phyloP scores from a whole-genome alignment of 331 rosid genomes.

The Arachis monticola region DNA sequence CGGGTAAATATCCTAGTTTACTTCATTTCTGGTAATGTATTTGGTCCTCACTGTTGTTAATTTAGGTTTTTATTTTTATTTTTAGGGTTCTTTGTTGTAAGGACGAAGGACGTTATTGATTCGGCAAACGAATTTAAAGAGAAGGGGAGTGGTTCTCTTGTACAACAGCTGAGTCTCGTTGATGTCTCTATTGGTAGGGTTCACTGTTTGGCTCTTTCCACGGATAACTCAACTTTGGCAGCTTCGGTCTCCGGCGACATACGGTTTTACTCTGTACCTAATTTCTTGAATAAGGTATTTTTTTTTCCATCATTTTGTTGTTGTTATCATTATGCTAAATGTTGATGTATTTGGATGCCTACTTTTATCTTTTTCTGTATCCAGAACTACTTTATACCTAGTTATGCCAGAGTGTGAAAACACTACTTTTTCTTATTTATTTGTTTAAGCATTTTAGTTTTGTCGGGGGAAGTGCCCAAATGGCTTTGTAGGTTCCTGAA shows the following conservation, averaged over 20 bases:
- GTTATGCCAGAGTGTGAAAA: not conserved
- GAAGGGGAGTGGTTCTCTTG: conserved; percentile 54
- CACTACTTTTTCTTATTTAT: not conserved
- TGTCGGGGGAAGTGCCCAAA: not conserved
- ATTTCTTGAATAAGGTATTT: conserved; percentile 59
- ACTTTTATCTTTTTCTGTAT: not conserved
- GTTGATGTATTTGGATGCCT: conserved; percentile 2
- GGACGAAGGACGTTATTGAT: conserved; percentile 69
- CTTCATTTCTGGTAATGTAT: not conserved
- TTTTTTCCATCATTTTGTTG: not conserved
- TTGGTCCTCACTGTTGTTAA: not conserved
- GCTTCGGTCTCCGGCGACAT: conserved; percentile 53
- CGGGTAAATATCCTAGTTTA: conserved; percentile 42
- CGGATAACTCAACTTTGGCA: conserved; percentile 61
- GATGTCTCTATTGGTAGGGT: conserved; percentile 68
- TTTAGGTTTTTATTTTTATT: not conserved
- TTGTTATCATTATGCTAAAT: conserved; percentile 16
- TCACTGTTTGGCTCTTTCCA: conserved; percentile 60
- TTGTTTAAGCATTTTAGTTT: not conserved
- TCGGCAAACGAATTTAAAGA: conserved; percentile 60
- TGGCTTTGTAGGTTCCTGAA: not conserved
- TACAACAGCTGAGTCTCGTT: conserved; percentile 62
- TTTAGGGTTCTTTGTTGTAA: conserved; percentile 75
- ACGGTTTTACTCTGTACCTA: conserved; percentile 54
- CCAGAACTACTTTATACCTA: not conserved